Base-by-base conservation (phyloP, 768 basidiomycete species). In the Stropharia rugosoannulata region DNA sequence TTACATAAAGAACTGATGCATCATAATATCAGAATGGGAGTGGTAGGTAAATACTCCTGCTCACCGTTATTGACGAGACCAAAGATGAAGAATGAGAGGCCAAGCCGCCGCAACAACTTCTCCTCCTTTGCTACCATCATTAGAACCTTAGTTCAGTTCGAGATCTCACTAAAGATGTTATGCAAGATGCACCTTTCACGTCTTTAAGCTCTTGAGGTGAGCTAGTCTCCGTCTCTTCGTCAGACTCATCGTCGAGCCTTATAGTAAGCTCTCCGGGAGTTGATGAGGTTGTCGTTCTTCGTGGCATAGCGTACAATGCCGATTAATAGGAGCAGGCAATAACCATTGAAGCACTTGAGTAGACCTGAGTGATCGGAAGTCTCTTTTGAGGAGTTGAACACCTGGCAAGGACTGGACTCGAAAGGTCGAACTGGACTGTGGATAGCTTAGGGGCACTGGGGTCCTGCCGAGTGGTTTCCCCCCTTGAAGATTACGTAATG, bases 31-130 rank as follows among this genome's bases (percentile, higher is more conserved):
- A 45, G 55, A 42, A 51, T 36, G 53, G 29, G 51, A 22, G 15
- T n/a, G 25, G 11, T 25, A 29, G 27, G n/a, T 32, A 32, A 32
- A 32, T 3, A 4, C 29, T 32, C 29, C 29, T 32, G 62, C 67
- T 19, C 22, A 90, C 93, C 93, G 64, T 97, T 96, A 67, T 97
- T 97, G 55, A 95, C 88, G 19, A 95, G 80, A 5, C 95, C 95
- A 63, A 96, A 96, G 38, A 94, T 74, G 71, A 95, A 93, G 79
- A 96, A 97, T 0, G 94, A 93, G 37, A 74, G 49, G 4, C 75
- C 77, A 18, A 83, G 73, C 62, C 68, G 76, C 40, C 70, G 66
- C 35, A 75, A 60, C 22, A 50, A 49, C 13, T 43, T 50, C 36
- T 49, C 22, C 43, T 55, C 54, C 11, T n/a, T 46, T 16, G 43